Percentiles rank a stretch among this genome's conserved stretches.
These are phyloP conservation scores for Austropuccinia psidii DNA, from an alignment of 1,284 basidiomycete species.

Conservation along the genomic window DNA sequence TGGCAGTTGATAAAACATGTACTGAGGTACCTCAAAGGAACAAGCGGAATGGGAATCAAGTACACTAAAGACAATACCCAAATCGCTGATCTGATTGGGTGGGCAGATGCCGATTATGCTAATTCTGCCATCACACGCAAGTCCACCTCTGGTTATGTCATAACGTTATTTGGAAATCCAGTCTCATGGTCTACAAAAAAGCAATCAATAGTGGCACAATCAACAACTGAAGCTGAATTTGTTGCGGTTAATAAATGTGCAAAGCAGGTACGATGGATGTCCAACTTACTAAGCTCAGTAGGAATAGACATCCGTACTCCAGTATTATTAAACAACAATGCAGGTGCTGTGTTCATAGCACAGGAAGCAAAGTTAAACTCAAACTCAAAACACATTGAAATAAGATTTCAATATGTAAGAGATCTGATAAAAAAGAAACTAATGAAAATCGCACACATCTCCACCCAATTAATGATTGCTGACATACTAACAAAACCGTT, in stretches of 20 bases:
- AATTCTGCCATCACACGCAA: neutral
- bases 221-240: neutral
- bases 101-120: constrained; percentile 14
- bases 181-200: neutral
- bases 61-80: neutral
- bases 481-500: neutral
- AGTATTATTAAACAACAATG: neutral
- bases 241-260: neutral
- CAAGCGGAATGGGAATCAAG: neutral
- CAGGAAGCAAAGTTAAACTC: neutral
- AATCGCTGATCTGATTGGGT: neutral
- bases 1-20: neutral
- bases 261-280: constrained; percentile 4
- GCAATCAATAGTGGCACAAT: constrained; percentile 3
- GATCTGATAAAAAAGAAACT: neutral
- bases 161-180: neutral
- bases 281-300: neutral
- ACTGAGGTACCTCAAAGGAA: neutral
- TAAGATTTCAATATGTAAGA: constrained; percentile 13
- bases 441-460: neutral
- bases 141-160: neutral
- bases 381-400: constrained; percentile 14
- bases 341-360: neutral
- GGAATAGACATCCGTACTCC: neutral
- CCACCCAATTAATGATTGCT: neutral